phyloP scores from a whole-genome alignment of 495 filamentous ascomycete species.

The Hypoxylon trugodes region DNA sequence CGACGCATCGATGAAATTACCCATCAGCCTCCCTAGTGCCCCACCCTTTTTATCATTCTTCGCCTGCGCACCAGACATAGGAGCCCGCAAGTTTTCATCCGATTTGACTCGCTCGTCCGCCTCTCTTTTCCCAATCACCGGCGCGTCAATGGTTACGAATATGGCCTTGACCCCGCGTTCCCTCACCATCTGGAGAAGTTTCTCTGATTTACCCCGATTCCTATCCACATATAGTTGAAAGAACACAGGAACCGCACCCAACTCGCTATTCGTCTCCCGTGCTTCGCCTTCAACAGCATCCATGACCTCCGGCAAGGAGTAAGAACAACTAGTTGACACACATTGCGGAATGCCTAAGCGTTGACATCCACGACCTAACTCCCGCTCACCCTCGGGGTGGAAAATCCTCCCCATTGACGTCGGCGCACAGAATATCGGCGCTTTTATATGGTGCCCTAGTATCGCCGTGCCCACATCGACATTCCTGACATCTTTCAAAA shows the following conservation, averaged over 20 bases:
- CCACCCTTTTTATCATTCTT: conserved; percentile 74
- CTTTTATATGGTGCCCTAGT: conserved; percentile 63
- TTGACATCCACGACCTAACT: conserved; percentile 70
- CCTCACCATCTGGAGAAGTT: conserved; percentile 64
- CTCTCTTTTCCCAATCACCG: conserved; percentile 70
- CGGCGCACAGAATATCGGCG: conserved; percentile 77
- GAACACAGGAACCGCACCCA: conserved; percentile 60
- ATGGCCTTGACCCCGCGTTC: conserved; percentile 70
- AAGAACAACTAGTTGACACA: conserved; percentile 78
- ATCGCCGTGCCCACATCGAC: conserved; percentile 67
- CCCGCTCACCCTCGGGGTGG: conserved; percentile 75
- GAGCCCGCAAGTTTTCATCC: conserved; percentile 63
- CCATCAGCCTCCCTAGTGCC: conserved; percentile 76
- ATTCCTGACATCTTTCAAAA: conserved; percentile 71
- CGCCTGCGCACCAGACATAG: conserved; percentile 65
- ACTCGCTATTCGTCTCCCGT: background rate
- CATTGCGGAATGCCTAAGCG: conserved; percentile 57
- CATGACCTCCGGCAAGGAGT: conserved; percentile 68
- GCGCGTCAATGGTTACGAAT: conserved; percentile 74
- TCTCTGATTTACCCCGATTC: conserved; percentile 71
- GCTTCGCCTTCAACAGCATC: conserved; percentile 48
- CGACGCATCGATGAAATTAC: conserved; percentile 73
- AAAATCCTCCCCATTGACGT: conserved; percentile 78
- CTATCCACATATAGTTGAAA: conserved; percentile 87
- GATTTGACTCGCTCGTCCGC: conserved; percentile 64